These are phyloP conservation scores for Pichia membranifaciens DNA, from an alignment of 805 yeast species.

Conservation along the genomic window DNA sequence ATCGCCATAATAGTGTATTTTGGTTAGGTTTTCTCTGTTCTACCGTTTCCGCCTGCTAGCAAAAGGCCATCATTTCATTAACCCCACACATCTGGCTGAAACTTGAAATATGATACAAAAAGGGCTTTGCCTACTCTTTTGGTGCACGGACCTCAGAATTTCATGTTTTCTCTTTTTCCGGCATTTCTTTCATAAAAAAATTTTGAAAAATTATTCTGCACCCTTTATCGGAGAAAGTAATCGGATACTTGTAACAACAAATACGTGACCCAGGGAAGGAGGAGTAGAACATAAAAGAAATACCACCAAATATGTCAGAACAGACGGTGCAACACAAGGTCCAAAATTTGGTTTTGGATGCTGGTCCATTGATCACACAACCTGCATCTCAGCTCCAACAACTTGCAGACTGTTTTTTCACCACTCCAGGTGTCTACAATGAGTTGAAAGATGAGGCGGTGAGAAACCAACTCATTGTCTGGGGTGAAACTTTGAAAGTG, in stretches of 20 bases:
- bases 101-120: too few relatives aligned
- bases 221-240: too few relatives aligned
- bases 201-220: too few relatives aligned
- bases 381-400: slow-evolving; percentile 66
- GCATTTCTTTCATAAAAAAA: too few relatives aligned
- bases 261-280: too few relatives aligned
- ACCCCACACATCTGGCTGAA: too few relatives aligned
- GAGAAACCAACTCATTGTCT: slow-evolving; percentile 67
- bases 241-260: too few relatives aligned
- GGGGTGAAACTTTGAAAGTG: slow-evolving; percentile 67
- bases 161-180: background rate
- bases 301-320: background rate
- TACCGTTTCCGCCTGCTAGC: too few relatives aligned
- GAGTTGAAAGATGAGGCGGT: slow-evolving; percentile 87
- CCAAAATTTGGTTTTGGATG: slow-evolving; percentile 74
- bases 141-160: background rate
- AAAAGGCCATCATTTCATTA: too few relatives aligned
- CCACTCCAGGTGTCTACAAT: slow-evolving; percentile 85
- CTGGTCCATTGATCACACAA: slow-evolving; percentile 90
- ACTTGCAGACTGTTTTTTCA: slow-evolving; percentile 66
- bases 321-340: slow-evolving; percentile 27
- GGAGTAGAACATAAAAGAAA: background rate
- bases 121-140: too few relatives aligned
- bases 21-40: too few relatives aligned
- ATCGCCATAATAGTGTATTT: slow-evolving; percentile 11